phyloP scores from a whole-genome alignment of 257 asterid genomes.

The Lantana camara region DNA sequence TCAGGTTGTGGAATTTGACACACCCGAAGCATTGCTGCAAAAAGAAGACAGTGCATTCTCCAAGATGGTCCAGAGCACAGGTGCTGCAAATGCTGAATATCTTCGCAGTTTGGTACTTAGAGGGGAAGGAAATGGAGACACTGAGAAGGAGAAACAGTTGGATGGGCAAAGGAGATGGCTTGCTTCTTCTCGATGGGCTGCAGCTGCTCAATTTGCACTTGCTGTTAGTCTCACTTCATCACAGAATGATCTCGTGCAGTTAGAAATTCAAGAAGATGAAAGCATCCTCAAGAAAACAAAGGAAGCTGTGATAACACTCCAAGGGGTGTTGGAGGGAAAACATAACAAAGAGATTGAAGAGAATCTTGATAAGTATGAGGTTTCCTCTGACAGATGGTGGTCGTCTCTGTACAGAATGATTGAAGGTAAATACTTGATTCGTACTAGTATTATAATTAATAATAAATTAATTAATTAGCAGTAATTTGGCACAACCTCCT shows the following conservation, averaged over 20 bases:
- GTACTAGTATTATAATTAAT: neutral
- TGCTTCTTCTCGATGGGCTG: conserved; percentile 95
- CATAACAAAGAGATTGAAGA: conserved; percentile 76
- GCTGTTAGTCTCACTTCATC: conserved; percentile 87
- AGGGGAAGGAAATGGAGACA: conserved; percentile 37
- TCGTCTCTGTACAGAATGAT: conserved; percentile 78
- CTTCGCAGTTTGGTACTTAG: conserved; percentile 71
- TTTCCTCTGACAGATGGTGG: conserved; percentile 92
- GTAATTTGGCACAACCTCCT: too few species aligned
- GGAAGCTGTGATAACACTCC: conserved; percentile 88
- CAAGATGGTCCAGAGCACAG: conserved; percentile 96
- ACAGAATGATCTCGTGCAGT: conserved; percentile 74
- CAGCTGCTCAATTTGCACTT: conserved; percentile 89
- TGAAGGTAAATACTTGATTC: conserved; percentile 59
- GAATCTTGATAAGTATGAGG: conserved; percentile 65
- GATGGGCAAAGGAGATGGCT: conserved; percentile 87
- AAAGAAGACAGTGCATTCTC: conserved; percentile 83
- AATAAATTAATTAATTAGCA: too few species aligned
- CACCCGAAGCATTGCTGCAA: conserved; percentile 70
- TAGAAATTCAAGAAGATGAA: conserved; percentile 58
- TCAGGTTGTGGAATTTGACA: conserved; percentile 83
- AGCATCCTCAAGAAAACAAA: conserved; percentile 74
- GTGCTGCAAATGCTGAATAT: conserved; percentile 89
- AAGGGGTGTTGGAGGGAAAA: conserved; percentile 90
- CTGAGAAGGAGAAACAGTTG: conserved; percentile 45